Evolutionary conservation across 2,329 filamentous ascomycete species (phyloP), one percentile per base, ranked within the genome.

Genomic region (Colletotrichum euphorbiae): DNA sequence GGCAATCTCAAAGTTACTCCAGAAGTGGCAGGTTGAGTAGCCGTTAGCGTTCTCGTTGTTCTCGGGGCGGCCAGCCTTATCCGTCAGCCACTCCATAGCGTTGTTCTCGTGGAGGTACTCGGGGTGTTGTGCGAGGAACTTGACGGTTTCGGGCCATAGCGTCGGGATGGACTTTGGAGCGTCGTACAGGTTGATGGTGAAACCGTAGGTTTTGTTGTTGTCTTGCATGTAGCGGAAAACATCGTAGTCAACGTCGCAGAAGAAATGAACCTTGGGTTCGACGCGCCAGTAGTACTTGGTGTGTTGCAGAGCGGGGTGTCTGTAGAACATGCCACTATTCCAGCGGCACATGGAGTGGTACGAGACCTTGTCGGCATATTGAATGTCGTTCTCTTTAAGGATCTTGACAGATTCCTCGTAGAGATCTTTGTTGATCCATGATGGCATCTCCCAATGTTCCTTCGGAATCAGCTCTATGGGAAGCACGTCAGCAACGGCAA

Each of bases 271-370:
- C 72, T 98, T 97, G 59, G 96, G 96, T 79, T 99, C 96, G 54
- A 99, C 96, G 67, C 96, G 93, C 96, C 96, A 99, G 85, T 99
- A 99, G 85, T 93, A 99, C 73, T 93, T 92, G 71, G 87, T 89
- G 74, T 96, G 81, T 72, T 89, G 84, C 64, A 99, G 87, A 0
- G 94, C 94, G 0, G 94, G 93, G 80, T 99, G 96, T 77, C 96
- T 94, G 85, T 97, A 98, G 85, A 99, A 99, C 80, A 98, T 86
- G 76, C 96, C 96, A 76, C 93, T 97, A 83, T 99, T 99, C 96
- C 96, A 99, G 64, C 96, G 90, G 78, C 96, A 99, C 96, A 99
- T 99, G 78, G 98, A 92, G 80, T 98, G 95, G 82, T 99, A 99
- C 55, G 94, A 97, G 61, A 93, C 81, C 85, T 92, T 93, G 73